These are phyloP conservation scores for Fusarium burgessii DNA, from an alignment of 2,329 filamentous ascomycete genomes.

Conservation along the genomic window DNA sequence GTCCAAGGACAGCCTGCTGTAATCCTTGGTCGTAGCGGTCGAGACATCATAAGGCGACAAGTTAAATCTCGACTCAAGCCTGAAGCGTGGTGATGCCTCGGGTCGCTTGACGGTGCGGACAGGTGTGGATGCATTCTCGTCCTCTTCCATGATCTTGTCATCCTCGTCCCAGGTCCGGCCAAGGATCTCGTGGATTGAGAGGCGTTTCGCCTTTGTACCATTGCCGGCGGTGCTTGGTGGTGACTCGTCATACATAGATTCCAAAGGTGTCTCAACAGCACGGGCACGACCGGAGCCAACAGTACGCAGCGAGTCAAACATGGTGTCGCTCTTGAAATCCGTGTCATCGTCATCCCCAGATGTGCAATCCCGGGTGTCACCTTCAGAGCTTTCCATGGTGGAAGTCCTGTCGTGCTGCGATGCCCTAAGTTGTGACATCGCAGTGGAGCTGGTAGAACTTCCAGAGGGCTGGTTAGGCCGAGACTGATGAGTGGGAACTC, in stretches of 20 bases:
- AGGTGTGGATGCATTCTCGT: conserved; percentile 68
- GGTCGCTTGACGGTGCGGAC: conserved; percentile 54
- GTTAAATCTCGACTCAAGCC: conserved; percentile 48
- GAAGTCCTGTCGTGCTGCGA: conserved; percentile 58
- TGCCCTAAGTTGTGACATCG: conserved; percentile 54
- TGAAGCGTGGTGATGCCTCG: conserved; percentile 47
- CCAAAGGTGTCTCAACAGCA: conserved; percentile 76
- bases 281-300: conserved; percentile 74
- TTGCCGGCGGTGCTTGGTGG: conserved; percentile 70
- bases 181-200: conserved; percentile 70
- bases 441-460: conserved; percentile 57
- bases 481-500: conserved; percentile 52
- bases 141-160: conserved; percentile 71
- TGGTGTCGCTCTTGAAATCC: conserved; percentile 81
- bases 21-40: conserved; percentile 53
- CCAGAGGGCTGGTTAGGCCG: conserved; percentile 59
- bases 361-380: conserved; percentile 71
- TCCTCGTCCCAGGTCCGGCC: conserved; percentile 66
- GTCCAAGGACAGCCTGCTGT: conserved; percentile 67
- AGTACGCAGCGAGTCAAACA: conserved; percentile 82
- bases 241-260: conserved; percentile 86
- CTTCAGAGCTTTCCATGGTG: conserved; percentile 77
- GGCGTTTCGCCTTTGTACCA: conserved; percentile 64
- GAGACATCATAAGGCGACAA: conserved; percentile 51
- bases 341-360: conserved; percentile 81